A percentile compares a stretch with the other conserved stretches of the same genome.
Evolutionary conservation across 2,329 filamentous ascomycete genomes (phyloP).

Genomic region (Emergomyces orientalis): DNA sequence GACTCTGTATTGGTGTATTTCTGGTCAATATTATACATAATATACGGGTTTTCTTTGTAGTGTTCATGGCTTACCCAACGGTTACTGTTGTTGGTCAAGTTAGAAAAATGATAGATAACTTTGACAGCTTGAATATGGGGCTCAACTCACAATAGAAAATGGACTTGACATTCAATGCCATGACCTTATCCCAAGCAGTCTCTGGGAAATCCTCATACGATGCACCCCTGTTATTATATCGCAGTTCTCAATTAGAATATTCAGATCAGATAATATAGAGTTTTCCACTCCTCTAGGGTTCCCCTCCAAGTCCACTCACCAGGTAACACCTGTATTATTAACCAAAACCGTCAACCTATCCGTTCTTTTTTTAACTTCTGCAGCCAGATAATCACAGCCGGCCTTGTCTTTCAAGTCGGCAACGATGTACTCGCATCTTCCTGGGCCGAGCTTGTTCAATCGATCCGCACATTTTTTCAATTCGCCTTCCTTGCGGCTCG

Average conservation of each 20-base stretch:
- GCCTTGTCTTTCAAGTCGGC: slow-evolving; percentile 35
- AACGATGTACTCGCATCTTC: slow-evolving; percentile 34
- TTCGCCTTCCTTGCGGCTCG: slow-evolving; percentile 34
- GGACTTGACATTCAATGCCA: slow-evolving; percentile 37
- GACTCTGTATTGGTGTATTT: slow-evolving; percentile 21
- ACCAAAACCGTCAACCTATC: slow-evolving; percentile 33
- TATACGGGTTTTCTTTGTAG: background rate
- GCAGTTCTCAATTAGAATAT: background rate
- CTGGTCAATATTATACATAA: background rate
- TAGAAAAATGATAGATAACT: background rate
- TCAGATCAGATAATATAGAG: background rate
- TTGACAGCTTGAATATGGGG: background rate
- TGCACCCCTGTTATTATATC: slow-evolving; percentile 27
- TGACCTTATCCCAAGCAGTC: slow-evolving; percentile 42
- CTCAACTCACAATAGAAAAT: slow-evolving; percentile 28
- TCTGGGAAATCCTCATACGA: slow-evolving; percentile 43
- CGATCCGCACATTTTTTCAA: slow-evolving; percentile 28
- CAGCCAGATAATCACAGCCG: slow-evolving; percentile 30
- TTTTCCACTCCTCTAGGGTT: background rate
- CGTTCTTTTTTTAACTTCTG: slow-evolving; percentile 28
- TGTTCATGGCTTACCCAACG: background rate
- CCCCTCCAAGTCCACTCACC: slow-evolving; percentile 14
- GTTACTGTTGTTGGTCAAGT: background rate
- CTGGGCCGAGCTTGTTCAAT: slow-evolving; percentile 33
- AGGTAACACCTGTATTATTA: slow-evolving; percentile 35